phyloP scores from a whole-genome alignment of 768 basidiomycete genomes.

The Postia placenta region DNA sequence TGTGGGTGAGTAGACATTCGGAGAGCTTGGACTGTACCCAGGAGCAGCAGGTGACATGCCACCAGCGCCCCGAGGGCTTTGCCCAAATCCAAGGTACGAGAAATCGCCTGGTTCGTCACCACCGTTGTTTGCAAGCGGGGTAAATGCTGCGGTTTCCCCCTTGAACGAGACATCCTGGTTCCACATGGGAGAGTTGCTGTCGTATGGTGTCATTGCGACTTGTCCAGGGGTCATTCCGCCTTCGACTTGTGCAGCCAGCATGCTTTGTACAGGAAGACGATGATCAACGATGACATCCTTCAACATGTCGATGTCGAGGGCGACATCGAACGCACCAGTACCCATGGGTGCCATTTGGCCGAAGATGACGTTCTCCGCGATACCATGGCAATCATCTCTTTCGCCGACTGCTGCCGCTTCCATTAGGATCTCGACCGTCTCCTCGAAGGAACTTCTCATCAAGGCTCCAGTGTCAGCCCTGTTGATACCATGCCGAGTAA shows the following conservation, averaged over 20 bases:
- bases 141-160: conserved; percentile 87
- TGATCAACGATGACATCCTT: conserved; percentile 98
- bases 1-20: conserved; percentile 82
- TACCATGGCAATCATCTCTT: conserved; percentile 95
- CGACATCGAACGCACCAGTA: conserved; percentile 93
- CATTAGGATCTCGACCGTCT: conserved; percentile 98
- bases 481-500: conserved; percentile 99
- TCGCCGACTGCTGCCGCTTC: conserved; percentile 98
- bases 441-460: conserved; percentile 99
- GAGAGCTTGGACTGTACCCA: conserved; percentile 89
- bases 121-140: conserved; percentile 81
- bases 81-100: conserved; percentile 65
- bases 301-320: conserved; percentile 95
- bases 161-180: conserved; percentile 63
- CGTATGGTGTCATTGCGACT: conserved; percentile 95
- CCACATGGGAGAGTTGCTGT: conserved; percentile 85
- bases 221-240: conserved; percentile 90
- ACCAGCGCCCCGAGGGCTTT: conserved; percentile 78
- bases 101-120: conserved; percentile 80
- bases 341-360: conserved; percentile 99
- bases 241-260: conserved; percentile 73
- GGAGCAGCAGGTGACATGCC: conserved; percentile 86
- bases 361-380: conserved; percentile 99
- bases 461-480: conserved; percentile 97
- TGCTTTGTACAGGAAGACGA: conserved; percentile 73